These are phyloP conservation scores for Rhizopogon sp. DNA, from an alignment of 768 basidiomycete genomes.

Conservation along the genomic window DNA sequence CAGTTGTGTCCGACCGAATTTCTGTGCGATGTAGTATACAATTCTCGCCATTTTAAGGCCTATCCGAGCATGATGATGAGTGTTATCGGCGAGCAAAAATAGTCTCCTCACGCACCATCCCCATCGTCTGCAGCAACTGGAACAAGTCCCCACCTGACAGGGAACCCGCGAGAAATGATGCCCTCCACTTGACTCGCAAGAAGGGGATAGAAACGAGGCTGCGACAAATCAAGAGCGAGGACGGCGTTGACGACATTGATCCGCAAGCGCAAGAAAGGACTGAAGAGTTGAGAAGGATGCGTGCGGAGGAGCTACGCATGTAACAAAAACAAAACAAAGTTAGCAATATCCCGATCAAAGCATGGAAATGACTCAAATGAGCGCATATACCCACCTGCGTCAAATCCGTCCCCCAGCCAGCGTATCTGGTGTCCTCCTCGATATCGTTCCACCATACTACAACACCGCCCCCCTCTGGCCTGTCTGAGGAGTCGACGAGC, in stretches of 20 bases:
- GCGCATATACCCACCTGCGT: constrained; percentile 40
- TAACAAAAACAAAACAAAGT: background rate
- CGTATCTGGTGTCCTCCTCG: constrained; percentile 71
- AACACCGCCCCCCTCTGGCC: constrained; percentile 67
- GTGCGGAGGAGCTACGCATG: constrained; percentile 21
- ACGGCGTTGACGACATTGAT: constrained; percentile 84
- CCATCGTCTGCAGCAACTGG: constrained; percentile 54
- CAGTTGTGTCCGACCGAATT: constrained; percentile 60
- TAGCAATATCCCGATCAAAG: background rate
- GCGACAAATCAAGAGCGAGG: constrained; percentile 76
- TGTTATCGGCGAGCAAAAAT: background rate
- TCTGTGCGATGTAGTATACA: constrained; percentile 60
- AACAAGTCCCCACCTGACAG: constrained; percentile 84
- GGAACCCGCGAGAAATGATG: constrained; percentile 69
- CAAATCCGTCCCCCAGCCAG: constrained; percentile 36
- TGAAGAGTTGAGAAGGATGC: constrained; percentile 51
- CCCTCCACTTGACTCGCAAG: constrained; percentile 58
- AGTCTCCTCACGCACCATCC: constrained; percentile 27
- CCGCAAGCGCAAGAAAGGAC: constrained; percentile 70
- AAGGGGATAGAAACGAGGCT: constrained; percentile 52
- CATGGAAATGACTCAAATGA: background rate
- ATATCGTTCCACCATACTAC: constrained; percentile 91
- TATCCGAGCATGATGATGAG: constrained; percentile 14
- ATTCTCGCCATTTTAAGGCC: constrained; percentile 69
- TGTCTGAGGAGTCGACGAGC: constrained; percentile 89